These are phyloP conservation scores for Leccinum pachyderme DNA, from an alignment of 1,284 basidiomycete genomes.

Conservation along the genomic window DNA sequence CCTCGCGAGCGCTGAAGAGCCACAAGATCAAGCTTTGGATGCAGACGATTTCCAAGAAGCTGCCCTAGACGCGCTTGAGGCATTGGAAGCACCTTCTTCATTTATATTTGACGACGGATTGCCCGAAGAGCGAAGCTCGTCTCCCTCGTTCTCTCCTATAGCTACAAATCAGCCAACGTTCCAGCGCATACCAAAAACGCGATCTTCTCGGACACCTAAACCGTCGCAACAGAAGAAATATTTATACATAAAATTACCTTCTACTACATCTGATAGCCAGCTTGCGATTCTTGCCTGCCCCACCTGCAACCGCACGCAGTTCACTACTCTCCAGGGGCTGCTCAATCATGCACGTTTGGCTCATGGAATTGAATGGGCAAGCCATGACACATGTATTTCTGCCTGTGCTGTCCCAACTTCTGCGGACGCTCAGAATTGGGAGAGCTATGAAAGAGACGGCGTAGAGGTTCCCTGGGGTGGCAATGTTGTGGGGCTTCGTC, in stretches of 20 bases:
- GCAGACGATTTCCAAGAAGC: conserved; percentile 44
- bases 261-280: conserved; percentile 34
- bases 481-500: conserved; percentile 47
- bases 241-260: conserved; percentile 41
- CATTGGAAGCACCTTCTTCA: conserved; percentile 51
- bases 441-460: conserved; percentile 53
- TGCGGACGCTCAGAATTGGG: conserved; percentile 41
- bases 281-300: conserved; percentile 56
- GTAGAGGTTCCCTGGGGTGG: conserved; percentile 49
- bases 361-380: conserved; percentile 67
- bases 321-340: conserved; percentile 73
- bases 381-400: conserved; percentile 71
- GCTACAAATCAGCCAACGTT: conserved; percentile 11
- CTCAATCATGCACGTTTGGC: conserved; percentile 71
- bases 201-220: conserved; percentile 35
- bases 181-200: conserved; percentile 34
- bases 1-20: conserved; percentile 31
- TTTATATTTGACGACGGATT: conserved; percentile 43
- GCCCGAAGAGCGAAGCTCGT: conserved; percentile 33
- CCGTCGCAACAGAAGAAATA: conserved; percentile 40
- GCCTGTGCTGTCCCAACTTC: conserved; percentile 53
- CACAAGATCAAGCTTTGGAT: conserved; percentile 15
- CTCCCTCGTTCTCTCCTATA: conserved; percentile 20
- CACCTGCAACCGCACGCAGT: conserved; percentile 58
- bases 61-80: conserved; percentile 55